Percentiles rank a stretch among this genome's conserved stretches.
phyloP scores from a whole-genome alignment of 1,284 basidiomycete species.

The Marasmius sp. region DNA sequence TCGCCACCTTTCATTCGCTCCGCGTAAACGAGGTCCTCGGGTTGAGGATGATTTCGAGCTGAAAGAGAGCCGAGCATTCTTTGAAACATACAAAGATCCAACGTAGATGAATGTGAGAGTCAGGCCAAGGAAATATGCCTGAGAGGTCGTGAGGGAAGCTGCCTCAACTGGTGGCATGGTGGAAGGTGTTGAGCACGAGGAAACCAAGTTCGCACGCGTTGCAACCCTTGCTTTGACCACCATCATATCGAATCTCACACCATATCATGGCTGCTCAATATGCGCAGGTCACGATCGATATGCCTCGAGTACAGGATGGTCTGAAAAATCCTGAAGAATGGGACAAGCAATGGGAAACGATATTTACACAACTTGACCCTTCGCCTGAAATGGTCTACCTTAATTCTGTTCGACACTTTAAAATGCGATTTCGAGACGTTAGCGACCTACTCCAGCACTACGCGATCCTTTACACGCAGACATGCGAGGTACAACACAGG shows the following conservation, averaged over 20 bases:
- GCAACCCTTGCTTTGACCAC: too few relatives aligned
- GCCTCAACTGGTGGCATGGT: slow-evolving; percentile 1
- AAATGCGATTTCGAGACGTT: background rate
- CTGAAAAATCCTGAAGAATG: slow-evolving; percentile 9
- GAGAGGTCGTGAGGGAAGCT: slow-evolving; percentile 23
- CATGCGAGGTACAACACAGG: slow-evolving; percentile 7
- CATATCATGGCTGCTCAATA: too few relatives aligned
- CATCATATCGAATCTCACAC: too few relatives aligned
- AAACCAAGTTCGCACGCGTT: too few relatives aligned
- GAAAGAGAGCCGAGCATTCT: slow-evolving; percentile 53
- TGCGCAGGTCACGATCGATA: background rate
- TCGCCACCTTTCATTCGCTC: slow-evolving; percentile 50
- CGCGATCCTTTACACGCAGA: background rate
- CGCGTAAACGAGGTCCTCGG: slow-evolving; percentile 21
- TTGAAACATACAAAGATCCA: slow-evolving; percentile 62
- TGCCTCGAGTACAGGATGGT: slow-evolving; percentile 10
- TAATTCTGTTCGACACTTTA: background rate
- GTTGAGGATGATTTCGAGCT: slow-evolving; percentile 25
- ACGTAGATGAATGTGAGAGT: slow-evolving; percentile 56
- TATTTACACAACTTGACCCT: background rate
- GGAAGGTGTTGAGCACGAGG: background rate
- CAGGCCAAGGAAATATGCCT: slow-evolving; percentile 49
- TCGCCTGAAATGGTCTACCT: background rate
- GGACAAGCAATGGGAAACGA: slow-evolving; percentile 12
- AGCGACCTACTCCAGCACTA: slow-evolving; percentile 3